phyloP scores from a whole-genome alignment of 331 rosid genomes.

The Acacia pycnantha region DNA sequence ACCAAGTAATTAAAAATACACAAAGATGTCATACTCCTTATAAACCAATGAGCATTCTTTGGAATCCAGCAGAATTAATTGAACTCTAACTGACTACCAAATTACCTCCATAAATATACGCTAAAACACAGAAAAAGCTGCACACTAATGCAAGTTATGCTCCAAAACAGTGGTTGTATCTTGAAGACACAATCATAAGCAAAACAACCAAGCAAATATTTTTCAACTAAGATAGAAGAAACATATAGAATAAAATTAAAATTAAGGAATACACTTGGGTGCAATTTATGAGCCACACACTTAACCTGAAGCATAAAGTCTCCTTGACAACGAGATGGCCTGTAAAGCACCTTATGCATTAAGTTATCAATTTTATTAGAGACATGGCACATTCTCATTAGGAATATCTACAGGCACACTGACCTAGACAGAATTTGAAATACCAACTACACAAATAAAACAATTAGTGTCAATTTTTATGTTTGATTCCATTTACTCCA shows the following conservation, averaged over 20 bases:
- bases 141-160: not conserved
- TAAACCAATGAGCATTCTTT: not conserved
- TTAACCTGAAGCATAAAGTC: not conserved
- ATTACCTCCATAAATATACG: not conserved
- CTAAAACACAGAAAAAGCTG: conserved; percentile 3
- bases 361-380: not conserved
- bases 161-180: not conserved
- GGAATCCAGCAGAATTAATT: conserved; percentile 7
- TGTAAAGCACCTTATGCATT: not conserved
- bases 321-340: not conserved
- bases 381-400: not conserved
- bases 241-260: not conserved
- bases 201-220: not conserved
- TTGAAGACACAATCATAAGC: not conserved
- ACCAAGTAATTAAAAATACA: not conserved
- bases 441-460: not conserved
- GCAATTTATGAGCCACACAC: not conserved
- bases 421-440: not conserved
- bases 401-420: not conserved
- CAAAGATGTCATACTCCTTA: conserved; percentile 4
- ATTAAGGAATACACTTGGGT: not conserved
- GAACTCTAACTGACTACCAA: not conserved
- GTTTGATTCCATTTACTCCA: conserved; percentile 1
- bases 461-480: conserved; percentile 12
- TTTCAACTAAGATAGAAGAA: not conserved